Evolutionary conservation across 306 rosid species (phyloP).

Genomic region (Castanopsis chinensis): DNA sequence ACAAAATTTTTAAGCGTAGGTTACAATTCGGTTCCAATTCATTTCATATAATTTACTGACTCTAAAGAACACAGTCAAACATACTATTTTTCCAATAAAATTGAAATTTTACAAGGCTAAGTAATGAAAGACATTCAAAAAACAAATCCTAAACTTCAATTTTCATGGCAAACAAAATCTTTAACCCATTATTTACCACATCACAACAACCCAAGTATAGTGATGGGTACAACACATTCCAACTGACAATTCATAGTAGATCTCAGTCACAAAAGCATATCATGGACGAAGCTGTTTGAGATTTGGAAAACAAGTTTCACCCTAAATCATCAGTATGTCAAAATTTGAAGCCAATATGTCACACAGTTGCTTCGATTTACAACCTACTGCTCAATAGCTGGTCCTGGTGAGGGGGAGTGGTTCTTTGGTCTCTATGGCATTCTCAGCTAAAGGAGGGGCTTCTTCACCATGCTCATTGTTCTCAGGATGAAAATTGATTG

Average conservation of each 20-base stretch:
- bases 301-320: background rate
- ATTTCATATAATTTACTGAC: background rate
- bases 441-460: too few species aligned
- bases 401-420: too few species aligned
- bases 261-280: background rate
- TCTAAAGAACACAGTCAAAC: background rate
- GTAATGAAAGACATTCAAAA: background rate
- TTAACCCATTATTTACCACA: background rate
- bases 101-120: background rate
- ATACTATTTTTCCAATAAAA: background rate
- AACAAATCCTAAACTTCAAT: background rate
- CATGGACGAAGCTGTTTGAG: background rate
- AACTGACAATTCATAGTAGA: background rate
- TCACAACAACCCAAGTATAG: constrained; percentile 2
- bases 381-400: too few species aligned
- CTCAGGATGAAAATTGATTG: too few species aligned
- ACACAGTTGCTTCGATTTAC: too few species aligned
- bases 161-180: background rate
- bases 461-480: too few species aligned
- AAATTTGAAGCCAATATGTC: background rate
- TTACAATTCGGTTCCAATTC: too few species aligned
- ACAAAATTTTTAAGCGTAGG: too few species aligned
- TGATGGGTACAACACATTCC: background rate
- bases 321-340: background rate
- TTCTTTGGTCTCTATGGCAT: too few species aligned